Evolutionary conservation across 495 filamentous ascomycete genomes (phyloP), one percentile per base, ranked within the genome.

Genomic region (Evernia prunastri): DNA sequence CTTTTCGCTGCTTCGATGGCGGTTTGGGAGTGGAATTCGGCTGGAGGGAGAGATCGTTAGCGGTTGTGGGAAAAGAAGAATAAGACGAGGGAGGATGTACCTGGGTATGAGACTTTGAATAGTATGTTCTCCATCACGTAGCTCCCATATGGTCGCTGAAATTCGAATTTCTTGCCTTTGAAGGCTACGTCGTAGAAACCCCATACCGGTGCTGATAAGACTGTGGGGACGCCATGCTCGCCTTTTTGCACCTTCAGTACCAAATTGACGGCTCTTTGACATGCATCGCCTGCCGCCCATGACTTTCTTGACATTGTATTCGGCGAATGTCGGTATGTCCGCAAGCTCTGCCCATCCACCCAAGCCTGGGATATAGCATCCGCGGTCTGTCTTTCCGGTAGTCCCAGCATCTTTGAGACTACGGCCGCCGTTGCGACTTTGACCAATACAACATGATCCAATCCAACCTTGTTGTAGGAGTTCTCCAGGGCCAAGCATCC

Each of bases 51-150:
- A 49, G 59, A 60, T 37, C 47, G 31, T 67, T 45, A 69, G 62
- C 42, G 42, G 8, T 40, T 17, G 15, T 1, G 27, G 12, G 7
- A 39, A 17, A 15, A 11, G 54, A 23, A 12, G 6, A 13, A 0
- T 12, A 18, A 35, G n/a, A n/a, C n/a, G n/a, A n/a, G 36, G 37
- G 12, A 13, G 12, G 11, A 69, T 86, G 73, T 77, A 91, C 89
- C 89, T 72, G 92, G 92, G 73, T 96, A 96, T 37, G 94, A 98
- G 47, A 98, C 95, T 83, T 98, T 98, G 84, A 98, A 98, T 56
- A 98, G 88, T 56, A 98, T 89, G 73, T 97, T 98, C 85, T 98
- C 94, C 94, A 98, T 98, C 61, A 98, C 95, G 75, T 98, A 98
- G 82, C 88, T 93, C 69, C 92, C 94, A 72, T 97, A 98, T 53